Base-by-base conservation (phyloP, 2,329 filamentous ascomycete genomes). In the Amesomyces nigricolor region DNA sequence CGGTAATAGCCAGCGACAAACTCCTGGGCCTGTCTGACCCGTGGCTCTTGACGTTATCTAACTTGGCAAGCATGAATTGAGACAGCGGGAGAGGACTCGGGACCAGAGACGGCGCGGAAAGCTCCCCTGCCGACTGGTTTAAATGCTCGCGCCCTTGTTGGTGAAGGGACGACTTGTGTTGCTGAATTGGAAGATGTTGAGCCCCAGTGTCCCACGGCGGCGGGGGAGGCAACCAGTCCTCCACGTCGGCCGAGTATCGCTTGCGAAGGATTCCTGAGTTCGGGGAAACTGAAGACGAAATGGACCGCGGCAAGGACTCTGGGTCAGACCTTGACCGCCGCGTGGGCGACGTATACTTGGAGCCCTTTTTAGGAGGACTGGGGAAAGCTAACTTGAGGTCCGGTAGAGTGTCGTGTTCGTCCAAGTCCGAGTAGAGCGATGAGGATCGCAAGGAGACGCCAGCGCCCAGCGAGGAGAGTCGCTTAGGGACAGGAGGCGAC, bases 361-460 rank as follows among this genome's bases (percentile, higher is more conserved):
- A 47, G 29, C 49, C 44, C 4, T 38, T 40, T 16, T 30, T 53
- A 14, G 53, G 37, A 1, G 50, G 17, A 29, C 54, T 32, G 4
- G 57, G 35, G 22, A 66, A 64, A 47, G 57, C 62, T 39, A 62
- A 64, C 32, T 61, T 58, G 5, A 64, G 38, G 2, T 59, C 61
- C 6, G 55, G 52, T 2, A 63, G 30, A 9, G 59, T 58, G 4
- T 53, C 53, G 4, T 50, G 39, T 9, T 30, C 54, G 17, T 50
- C n/a, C 2, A 45, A 17, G n/a, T 48, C 42, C 4, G 51, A 54
- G 22, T 51, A 46, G 9, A 63, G 39, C 2, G 63, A 65, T 2
- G 63, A 63, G 0, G 61, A 54, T 26, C 61, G 54, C 14, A 57
- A 54, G 4, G 61, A 57, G 11, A 62, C 56, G n/a, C 42, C 29